Conservation (phyloP, 495 filamentous ascomycete species). For the Amphirosellinia nigrospora region DNA sequence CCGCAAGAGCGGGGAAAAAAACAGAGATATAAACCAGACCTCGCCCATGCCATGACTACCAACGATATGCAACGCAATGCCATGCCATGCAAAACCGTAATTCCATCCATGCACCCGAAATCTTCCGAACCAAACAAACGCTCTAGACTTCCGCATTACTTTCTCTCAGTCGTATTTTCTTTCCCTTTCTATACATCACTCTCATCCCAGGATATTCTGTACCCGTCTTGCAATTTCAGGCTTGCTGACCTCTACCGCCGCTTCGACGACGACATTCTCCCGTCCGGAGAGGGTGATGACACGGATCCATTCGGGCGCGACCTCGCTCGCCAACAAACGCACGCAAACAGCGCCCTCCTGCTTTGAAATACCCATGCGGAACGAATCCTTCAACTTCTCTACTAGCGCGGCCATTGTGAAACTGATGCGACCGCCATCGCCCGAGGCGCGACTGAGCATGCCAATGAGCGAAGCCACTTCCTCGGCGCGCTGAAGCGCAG, state of each 20-base stretch:
- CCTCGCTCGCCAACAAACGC: conserved; percentile 61
- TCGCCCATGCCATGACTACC: conserved; percentile 8
- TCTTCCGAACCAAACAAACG: too few relatives aligned
- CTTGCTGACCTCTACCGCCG: conserved; percentile 48
- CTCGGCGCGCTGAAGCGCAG: conserved; percentile 64
- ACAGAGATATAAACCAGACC: background rate
- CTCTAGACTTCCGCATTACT: background rate
- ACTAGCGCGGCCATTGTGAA: conserved; percentile 67
- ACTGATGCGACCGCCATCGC: conserved; percentile 48
- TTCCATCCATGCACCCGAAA: background rate
- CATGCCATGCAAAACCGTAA: background rate
- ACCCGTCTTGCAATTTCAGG: conserved; percentile 53
- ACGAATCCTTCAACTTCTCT: conserved; percentile 64
- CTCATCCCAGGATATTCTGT: conserved; percentile 40
- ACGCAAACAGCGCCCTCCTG: conserved; percentile 64
- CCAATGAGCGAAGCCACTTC: conserved; percentile 66
- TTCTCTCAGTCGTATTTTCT: background rate
- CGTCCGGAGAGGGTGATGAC: conserved; percentile 60
- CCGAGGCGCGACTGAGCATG: conserved; percentile 58
- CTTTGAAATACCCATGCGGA: conserved; percentile 64
- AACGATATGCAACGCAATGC: background rate
- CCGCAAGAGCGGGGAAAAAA: background rate
- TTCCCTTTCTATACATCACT: background rate
- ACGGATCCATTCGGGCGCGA: conserved; percentile 67
- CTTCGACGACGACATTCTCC: conserved; percentile 64